Conservation (phyloP, 1,284 basidiomycete genomes). For the Fomes fomentarius region DNA sequence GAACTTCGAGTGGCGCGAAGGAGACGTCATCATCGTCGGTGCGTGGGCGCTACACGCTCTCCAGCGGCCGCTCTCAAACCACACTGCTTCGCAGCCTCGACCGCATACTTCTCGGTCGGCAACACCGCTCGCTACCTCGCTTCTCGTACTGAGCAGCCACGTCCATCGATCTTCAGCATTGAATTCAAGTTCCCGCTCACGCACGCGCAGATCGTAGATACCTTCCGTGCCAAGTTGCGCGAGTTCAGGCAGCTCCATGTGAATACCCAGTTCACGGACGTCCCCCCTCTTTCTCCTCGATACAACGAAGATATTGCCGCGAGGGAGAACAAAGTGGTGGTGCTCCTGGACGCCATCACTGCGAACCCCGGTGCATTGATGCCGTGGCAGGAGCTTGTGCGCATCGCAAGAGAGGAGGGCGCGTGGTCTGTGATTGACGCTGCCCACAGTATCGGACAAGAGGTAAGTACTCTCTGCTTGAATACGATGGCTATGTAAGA, state of each 20-base stretch:
- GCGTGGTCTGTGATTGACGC: slow-evolving; percentile 79
- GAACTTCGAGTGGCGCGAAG: slow-evolving; percentile 59
- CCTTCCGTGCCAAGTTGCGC: slow-evolving; percentile 48
- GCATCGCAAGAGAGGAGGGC: slow-evolving; percentile 69
- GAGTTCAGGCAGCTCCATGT: slow-evolving; percentile 39
- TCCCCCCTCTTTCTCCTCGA: slow-evolving; percentile 21
- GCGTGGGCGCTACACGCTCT: slow-evolving; percentile 12
- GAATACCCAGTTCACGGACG: slow-evolving; percentile 27
- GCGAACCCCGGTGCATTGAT: slow-evolving; percentile 72
- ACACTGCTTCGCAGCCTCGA: slow-evolving; percentile 22
- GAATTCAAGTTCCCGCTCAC: slow-evolving; percentile 52
- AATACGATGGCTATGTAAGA: too few species aligned
- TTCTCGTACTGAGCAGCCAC: slow-evolving; percentile 44
- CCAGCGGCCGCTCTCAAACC: neutral
- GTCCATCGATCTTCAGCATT: slow-evolving; percentile 19
- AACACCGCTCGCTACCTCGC: slow-evolving; percentile 60
- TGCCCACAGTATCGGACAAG: slow-evolving; percentile 79
- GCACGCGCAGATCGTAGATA: slow-evolving; percentile 57
- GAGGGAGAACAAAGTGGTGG: slow-evolving; percentile 57
- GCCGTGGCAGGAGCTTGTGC: slow-evolving; percentile 81
- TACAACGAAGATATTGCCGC: neutral
- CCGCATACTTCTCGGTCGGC: slow-evolving; percentile 64
- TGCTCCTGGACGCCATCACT: slow-evolving; percentile 78
- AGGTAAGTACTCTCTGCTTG: slow-evolving; percentile 23
- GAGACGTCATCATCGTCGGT: slow-evolving; percentile 54